Base-by-base conservation (phyloP, 805 yeast species). In the Teunomyces lycoperdinae region DNA sequence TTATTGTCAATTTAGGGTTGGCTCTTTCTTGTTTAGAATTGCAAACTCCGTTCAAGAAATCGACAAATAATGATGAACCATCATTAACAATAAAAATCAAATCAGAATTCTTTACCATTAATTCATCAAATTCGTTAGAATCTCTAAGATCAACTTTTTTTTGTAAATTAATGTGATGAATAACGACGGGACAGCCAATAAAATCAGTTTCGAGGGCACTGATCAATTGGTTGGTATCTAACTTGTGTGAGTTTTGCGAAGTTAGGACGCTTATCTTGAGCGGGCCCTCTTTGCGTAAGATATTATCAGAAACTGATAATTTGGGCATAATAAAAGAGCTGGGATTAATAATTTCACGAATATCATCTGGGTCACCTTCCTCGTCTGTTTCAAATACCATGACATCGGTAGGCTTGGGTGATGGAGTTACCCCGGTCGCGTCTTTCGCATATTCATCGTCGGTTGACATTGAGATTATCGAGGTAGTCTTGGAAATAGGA, bases 371-470 rank as follows among this genome's bases (percentile, higher is more conserved):
- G 14, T 59, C 58, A 20, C 65, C 72, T 47, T 71, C 75, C 48
- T 70, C 75, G 39, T 71, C 76, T 0, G 75, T 70, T 43, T 72
- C 76, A 50, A 71, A 70, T 5, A 70, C 69, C 70, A 70, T 64
- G 5, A 64, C 68, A n/a, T 55, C 51, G 13, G 58, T 46, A 13
- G 52, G 48, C 26, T 50, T 55, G 16, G 57, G 47, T 3, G 61
- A 52, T 2, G 58, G 60, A n/a, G 61, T 54, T n/a, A 61, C 42
- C 5, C 58, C 62, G 43, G 58, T 49, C 28, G 62, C 54, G 29
- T 56, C 62, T 10, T 50, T 17, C 20, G 35, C 61, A 27, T 62
- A 61, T 17, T 62, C 70, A 24, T 64, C 41, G 41, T 38, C 67
- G 3, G 68, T 52, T 10, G 66, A 58, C 34, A 58, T 55, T 9